These are phyloP conservation scores for Pneumocystis sp. DNA, from an alignment of 1,139 yeast genomes.

Conservation along the genomic window DNA sequence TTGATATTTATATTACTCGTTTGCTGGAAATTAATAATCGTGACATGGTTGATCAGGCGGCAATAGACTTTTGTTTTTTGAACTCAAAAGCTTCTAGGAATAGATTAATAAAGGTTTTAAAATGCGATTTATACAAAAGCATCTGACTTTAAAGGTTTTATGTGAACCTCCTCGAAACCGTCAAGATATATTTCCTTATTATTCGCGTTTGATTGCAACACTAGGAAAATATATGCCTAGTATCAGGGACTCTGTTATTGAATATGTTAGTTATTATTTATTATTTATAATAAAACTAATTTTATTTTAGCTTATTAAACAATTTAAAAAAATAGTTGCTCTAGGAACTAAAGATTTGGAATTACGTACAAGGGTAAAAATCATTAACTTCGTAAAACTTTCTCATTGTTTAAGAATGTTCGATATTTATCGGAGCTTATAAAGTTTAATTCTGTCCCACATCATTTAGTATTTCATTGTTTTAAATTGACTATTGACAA, in stretches of 20 bases:
- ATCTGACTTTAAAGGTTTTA: constrained; percentile 28
- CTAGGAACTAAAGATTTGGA: constrained; percentile 22
- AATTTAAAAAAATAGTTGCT: not conserved
- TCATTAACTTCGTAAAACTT: constrained; percentile 25
- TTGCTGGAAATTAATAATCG: constrained; percentile 29
- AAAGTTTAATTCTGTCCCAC: constrained; percentile 63
- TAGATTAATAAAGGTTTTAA: constrained; percentile 30
- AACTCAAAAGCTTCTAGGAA: constrained; percentile 64
- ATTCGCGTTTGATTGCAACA: constrained; percentile 55
- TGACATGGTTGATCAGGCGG: constrained; percentile 43
- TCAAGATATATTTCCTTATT: constrained; percentile 28
- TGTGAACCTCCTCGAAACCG: constrained; percentile 21
- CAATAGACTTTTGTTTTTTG: constrained; percentile 41
- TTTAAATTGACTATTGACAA: constrained; percentile 36
- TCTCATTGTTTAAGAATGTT: constrained; percentile 37
- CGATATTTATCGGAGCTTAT: constrained; percentile 59
- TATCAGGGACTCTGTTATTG: constrained; percentile 41
- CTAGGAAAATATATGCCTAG: constrained; percentile 37
- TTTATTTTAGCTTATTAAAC: not conserved
- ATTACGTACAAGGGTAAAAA: constrained; percentile 27
- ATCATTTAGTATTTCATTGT: constrained; percentile 48
- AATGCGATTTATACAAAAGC: not conserved
- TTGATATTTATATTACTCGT: constrained; percentile 13
- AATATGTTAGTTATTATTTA: constrained; percentile 38
- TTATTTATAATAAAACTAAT: not conserved